A percentile compares a stretch with the other conserved stretches of the same genome.
Evolutionary conservation across 1,284 basidiomycete genomes (phyloP).

Genomic region (Microbotryum silenes-acaulis): DNA sequence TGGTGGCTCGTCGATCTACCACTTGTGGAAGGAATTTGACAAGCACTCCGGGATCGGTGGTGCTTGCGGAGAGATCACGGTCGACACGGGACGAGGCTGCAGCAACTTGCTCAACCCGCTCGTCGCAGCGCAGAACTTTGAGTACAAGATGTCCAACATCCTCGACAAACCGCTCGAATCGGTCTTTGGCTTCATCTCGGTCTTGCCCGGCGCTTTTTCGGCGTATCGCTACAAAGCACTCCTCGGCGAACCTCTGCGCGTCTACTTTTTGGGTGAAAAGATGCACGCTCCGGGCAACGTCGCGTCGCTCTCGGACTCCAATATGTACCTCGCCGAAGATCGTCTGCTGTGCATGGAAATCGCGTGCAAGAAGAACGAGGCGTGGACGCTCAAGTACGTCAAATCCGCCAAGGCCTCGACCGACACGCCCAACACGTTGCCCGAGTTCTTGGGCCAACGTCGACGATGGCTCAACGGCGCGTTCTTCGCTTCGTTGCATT

Average conservation of each 20-base stretch:
- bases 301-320: constrained; percentile 52
- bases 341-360: constrained; percentile 56
- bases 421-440: constrained; percentile 68
- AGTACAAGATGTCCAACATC: constrained; percentile 43
- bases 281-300: constrained; percentile 50
- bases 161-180: constrained; percentile 75
- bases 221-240: constrained; percentile 84
- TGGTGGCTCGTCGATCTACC: constrained; percentile 80
- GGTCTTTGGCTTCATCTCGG: constrained; percentile 67
- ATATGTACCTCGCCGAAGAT: constrained; percentile 52
- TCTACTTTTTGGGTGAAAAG: constrained; percentile 85
- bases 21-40: constrained; percentile 77
- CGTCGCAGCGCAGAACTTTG: constrained; percentile 85
- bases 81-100: constrained; percentile 40
- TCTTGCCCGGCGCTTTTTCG: constrained; percentile 77
- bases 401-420: constrained; percentile 84
- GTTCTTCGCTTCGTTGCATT: constrained; percentile 75
- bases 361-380: constrained; percentile 65
- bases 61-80: constrained; percentile 45
- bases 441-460: constrained; percentile 7
- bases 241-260: constrained; percentile 58
- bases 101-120: constrained; percentile 72
- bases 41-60: constrained; percentile 73
- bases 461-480: constrained; percentile 77
- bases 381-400: constrained; percentile 70